Conservation (phyloP, 176 grass and related monocot species). For the Urochloa ruziziensis region DNA sequence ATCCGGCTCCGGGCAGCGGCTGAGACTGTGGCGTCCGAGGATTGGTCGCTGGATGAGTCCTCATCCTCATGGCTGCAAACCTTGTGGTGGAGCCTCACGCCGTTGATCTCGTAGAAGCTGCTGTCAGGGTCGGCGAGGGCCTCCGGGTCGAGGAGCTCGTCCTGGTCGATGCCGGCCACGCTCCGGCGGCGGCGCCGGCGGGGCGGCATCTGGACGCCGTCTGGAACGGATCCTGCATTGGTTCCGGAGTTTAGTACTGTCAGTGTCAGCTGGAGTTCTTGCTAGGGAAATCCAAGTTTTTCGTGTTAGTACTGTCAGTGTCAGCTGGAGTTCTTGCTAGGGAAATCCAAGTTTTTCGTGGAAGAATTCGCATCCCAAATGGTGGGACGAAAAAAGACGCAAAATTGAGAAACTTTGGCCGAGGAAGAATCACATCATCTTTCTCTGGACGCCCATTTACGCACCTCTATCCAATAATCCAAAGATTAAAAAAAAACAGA, state of each 20-base stretch:
- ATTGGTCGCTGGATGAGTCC: slow-evolving; percentile 18
- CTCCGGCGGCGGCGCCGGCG: slow-evolving; percentile 32
- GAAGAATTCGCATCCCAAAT: neutral
- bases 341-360: neutral
- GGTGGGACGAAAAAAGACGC: too few relatives aligned
- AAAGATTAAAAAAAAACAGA: neutral
- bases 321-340: neutral
- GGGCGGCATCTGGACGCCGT: slow-evolving; percentile 33
- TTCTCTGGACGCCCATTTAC: neutral
- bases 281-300: neutral
- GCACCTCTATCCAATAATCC: neutral
- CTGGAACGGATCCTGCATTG: slow-evolving; percentile 27
- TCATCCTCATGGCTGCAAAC: slow-evolving; percentile 45
- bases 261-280: neutral
- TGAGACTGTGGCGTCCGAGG: neutral
- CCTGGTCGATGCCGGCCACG: slow-evolving; percentile 79
- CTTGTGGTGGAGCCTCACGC: slow-evolving; percentile 82
- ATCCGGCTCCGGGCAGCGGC: neutral
- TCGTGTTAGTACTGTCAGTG: slow-evolving; percentile 11
- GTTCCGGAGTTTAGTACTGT: neutral
- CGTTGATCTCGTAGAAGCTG: slow-evolving; percentile 76
- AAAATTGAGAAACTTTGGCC: neutral
- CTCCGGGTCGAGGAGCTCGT: slow-evolving; percentile 63
- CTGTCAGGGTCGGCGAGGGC: slow-evolving; percentile 76
- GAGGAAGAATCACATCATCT: neutral